Base-by-base conservation (phyloP, 2,329 filamentous ascomycete genomes). In the Xylariaceae sp. region DNA sequence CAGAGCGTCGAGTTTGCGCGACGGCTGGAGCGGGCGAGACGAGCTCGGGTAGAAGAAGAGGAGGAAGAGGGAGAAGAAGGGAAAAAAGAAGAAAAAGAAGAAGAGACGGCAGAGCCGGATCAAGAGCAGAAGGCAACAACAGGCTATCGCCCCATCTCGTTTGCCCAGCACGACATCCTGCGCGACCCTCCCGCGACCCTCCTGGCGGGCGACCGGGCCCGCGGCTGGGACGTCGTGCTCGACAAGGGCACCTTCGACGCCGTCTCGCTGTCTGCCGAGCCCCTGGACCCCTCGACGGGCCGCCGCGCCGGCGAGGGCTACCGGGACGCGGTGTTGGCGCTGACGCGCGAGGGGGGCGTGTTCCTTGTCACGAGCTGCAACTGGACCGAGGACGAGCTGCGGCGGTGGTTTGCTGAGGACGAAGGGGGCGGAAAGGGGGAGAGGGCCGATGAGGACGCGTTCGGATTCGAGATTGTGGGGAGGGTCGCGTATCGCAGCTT, bases 181-280 rank as follows among this genome's bases (percentile, higher is more conserved):
- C 57, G 59, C 9, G 68, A 68, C 1, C 44, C 64, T 3, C 57
- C 66, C 26, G 45, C 50, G 0, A 53, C 61, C 0, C 67, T 75
- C 2, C 53, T 66, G 16, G 32, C 42, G 9, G 38, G 44, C 17
- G 36, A 52, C 7, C 45, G 34, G 24, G 37, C 33, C 19, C 18
- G 16, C 0, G 86, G 86, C 1, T 97, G 90, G 69, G 89, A 97
- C 64, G 80, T 96, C 0, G 84, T 96, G 0, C 76, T 96, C n/a
- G 93, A 98, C 66, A 98, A 98, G 68, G 93, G 93, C 34, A 98
- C 93, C 1, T 98, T 97, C 62, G 93, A 98, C 69, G 93, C 93
- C 9, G 85, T 98, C 26, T 89, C 83, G 37, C 70, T 97, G n/a
- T 79, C 74, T 39, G 72, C 73, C 42, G 79, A 82, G 50, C 63